Evolutionary conservation across 805 yeast species (phyloP), one percentile per base, ranked within the genome.

Genomic region (Sungouiozyma ichnusensis): DNA sequence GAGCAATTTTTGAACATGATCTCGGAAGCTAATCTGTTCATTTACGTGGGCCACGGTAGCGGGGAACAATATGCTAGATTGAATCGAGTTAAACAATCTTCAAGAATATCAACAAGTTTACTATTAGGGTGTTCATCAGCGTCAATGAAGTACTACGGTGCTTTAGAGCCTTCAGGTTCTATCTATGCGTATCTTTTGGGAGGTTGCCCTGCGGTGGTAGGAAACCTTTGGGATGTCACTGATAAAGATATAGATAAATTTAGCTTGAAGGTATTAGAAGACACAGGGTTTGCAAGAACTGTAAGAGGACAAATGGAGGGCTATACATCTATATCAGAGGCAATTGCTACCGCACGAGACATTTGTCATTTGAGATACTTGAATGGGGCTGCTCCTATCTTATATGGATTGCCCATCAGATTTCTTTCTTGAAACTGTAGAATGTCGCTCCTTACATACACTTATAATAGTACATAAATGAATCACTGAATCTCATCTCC

Each of bases 1-100:
- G 62, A 59, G 0, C 68, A 72, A 16, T 65, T 87, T 31, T 46
- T 69, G 1, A 40, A 60, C 0, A 67, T 69, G 15, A 54, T 88
- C 7, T 45, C 51, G 2, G 38, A 53, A 2, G 62, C 72, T 1
- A 68, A 74, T 33, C 48, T 84, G 7, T 82, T 81, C 50, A 66
- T 90, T 0, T 92, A 85, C 57, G 69, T 88, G 42, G 99, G 99
- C 0, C 99, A 92, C 62, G 97, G 97, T 0, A 92, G 96, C 3
- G 96, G 97, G n/a, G 90, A 85, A 47, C 87, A 83, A 47, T 86
- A 78, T 54, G 65, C 85, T 9, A 69, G 77, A 24, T 67, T 79
- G 1, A 68, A 76, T 3, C 62, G 73, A 0, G 61, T 87, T 35
- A 73, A 74, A 41, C 63, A 65, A 9, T 57, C 69, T 44, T 43